These are phyloP conservation scores for Irpex sp. DNA, from an alignment of 1,284 basidiomycete species.

Conservation along the genomic window DNA sequence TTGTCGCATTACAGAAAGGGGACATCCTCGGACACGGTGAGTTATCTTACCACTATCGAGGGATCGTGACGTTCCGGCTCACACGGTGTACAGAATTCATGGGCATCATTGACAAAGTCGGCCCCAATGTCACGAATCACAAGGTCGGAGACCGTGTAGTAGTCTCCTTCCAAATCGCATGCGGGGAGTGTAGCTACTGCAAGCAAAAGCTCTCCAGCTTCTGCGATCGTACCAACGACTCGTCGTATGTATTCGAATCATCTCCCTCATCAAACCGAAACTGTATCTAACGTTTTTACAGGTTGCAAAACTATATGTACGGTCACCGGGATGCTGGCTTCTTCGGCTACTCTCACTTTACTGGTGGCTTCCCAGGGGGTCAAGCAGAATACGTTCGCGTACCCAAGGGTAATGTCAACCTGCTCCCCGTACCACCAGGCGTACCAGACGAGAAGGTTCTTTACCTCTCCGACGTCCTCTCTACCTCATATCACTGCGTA, in stretches of 20 bases:
- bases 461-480: constrained; percentile 70
- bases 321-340: constrained; percentile 69
- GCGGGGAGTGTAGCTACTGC: constrained; percentile 74
- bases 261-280: too few species aligned
- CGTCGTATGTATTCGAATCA: constrained; percentile 16
- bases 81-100: constrained; percentile 45
- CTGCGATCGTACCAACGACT: constrained; percentile 71
- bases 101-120: constrained; percentile 66
- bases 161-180: constrained; percentile 75
- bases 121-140: constrained; percentile 58
- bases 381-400: constrained; percentile 71
- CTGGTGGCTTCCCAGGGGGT: constrained; percentile 72
- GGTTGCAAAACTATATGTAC: constrained; percentile 63
- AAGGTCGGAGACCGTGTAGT: constrained; percentile 68
- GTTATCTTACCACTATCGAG: neutral
- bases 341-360: constrained; percentile 74
- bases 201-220: constrained; percentile 69
- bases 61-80: neutral
- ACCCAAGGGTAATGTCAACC: constrained; percentile 69
- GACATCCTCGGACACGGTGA: constrained; percentile 71
- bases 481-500: constrained; percentile 72
- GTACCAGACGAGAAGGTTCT: constrained; percentile 63
- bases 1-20: constrained; percentile 64
- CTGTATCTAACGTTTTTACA: constrained; percentile 14
- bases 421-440: constrained; percentile 63